These are phyloP conservation scores for Xylaria sp. DNA, from an alignment of 2,329 filamentous ascomycete genomes.

Conservation along the genomic window DNA sequence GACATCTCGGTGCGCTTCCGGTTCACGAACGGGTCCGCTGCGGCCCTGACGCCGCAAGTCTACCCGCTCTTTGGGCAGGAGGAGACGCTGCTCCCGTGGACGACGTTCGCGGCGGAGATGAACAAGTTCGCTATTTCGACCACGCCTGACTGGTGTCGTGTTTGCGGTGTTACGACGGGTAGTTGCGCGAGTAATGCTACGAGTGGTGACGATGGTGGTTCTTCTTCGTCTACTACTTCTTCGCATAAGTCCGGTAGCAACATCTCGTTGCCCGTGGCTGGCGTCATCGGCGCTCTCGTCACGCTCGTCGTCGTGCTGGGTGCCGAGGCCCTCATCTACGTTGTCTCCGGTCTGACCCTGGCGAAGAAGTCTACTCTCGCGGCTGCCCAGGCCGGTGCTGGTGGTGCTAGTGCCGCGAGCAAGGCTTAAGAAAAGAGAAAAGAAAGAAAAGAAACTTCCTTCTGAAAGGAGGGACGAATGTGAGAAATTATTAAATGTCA, in stretches of 20 bases:
- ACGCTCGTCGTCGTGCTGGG: constrained; percentile 63
- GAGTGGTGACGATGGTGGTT: constrained; percentile 43
- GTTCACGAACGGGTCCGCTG: constrained; percentile 69
- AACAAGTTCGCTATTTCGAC: constrained; percentile 73
- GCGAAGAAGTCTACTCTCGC: constrained; percentile 59
- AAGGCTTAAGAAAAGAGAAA: constrained; percentile 37
- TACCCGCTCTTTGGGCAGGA: constrained; percentile 71
- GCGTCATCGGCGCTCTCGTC: constrained; percentile 81
- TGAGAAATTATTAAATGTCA: neutral
- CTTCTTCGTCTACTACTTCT: constrained; percentile 38
- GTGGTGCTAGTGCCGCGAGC: constrained; percentile 17
- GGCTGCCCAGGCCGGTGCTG: constrained; percentile 23
- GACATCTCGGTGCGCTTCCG: constrained; percentile 70
- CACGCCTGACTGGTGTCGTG: constrained; percentile 75
- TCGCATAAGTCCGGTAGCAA: constrained; percentile 51
- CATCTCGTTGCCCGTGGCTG: constrained; percentile 78
- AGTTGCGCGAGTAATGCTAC: constrained; percentile 64
- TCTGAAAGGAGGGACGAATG: neutral
- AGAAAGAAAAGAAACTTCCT: neutral
- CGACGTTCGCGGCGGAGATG: constrained; percentile 73
- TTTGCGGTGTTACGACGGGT: constrained; percentile 78
- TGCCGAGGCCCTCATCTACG: constrained; percentile 57
- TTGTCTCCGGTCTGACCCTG: constrained; percentile 58
- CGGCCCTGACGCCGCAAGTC: constrained; percentile 60
- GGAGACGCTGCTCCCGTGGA: constrained; percentile 71